Percentiles rank a stretch among this genome's conserved stretches.
These are phyloP conservation scores for Xerocomellus dryophilus DNA, from an alignment of 768 basidiomycete species.

Conservation along the genomic window DNA sequence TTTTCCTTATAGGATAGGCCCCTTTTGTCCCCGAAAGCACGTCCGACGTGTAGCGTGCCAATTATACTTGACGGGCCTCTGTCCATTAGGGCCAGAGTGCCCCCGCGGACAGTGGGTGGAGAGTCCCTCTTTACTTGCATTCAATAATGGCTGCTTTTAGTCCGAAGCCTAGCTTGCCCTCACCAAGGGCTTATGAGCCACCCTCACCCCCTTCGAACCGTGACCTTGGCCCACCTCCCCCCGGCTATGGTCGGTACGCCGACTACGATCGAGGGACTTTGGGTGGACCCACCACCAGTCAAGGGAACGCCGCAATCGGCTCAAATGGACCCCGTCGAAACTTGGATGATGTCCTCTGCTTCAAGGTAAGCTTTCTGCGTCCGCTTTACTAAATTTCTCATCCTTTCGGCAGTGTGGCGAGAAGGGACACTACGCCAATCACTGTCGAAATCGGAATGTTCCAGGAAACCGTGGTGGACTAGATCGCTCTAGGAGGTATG, in stretches of 20 bases:
- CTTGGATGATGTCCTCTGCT: constrained; percentile 80
- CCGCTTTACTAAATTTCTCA: constrained; percentile 1
- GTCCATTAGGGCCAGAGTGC: constrained; percentile 87
- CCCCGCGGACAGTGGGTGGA: constrained; percentile 79
- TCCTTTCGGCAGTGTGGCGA: constrained; percentile 66
- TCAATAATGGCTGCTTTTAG: constrained; percentile 37
- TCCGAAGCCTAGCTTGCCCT: constrained; percentile 73
- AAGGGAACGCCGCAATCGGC: constrained; percentile 28
- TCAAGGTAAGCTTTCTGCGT: constrained; percentile 58
- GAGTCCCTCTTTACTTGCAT: constrained; percentile 1
- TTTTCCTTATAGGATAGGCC: constrained; percentile 49
- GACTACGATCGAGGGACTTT: constrained; percentile 60
- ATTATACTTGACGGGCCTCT: constrained; percentile 88
- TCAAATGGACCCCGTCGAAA: constrained; percentile 59
- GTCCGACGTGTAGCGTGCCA: constrained; percentile 89
- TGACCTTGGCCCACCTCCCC: constrained; percentile 87
- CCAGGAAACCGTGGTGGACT: constrained; percentile 88
- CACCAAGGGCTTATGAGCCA: constrained; percentile 71
- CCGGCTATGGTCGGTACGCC: constrained; percentile 82
- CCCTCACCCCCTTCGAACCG: constrained; percentile 72
- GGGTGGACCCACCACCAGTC: constrained; percentile 28
- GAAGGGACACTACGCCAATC: constrained; percentile 93
- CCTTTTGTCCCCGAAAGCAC: constrained; percentile 87
- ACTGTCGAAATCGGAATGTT: constrained; percentile 86
- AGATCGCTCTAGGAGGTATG: constrained; percentile 45